Base-by-base conservation (phyloP, 2,329 filamentous ascomycete genomes). In the Diplodia sapinea region DNA sequence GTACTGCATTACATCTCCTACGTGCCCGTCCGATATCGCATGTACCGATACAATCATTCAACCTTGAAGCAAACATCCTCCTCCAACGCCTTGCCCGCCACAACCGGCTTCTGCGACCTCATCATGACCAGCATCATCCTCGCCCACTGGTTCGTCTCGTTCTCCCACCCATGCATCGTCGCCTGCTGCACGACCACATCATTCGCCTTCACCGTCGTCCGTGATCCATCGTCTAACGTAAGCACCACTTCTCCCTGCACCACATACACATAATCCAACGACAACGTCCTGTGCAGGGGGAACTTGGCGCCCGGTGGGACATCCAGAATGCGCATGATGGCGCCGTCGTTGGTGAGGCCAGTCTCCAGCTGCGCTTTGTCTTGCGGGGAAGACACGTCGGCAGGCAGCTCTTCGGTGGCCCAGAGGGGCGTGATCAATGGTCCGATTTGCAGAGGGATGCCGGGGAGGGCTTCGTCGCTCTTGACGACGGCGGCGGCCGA, bases 81-180 rank as follows among this genome's bases (percentile, higher is more conserved):
- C 29, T 62, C 57, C 8, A 62, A 17, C 3, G 12, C n/a, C 57
- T 62, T 62, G 15, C 47, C 57, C 15, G 26, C 57, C n/a, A 49
- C 8, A 11, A 49, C n/a, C 6, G 57, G 57, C 23, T 26, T 7
- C 40, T 62, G 40, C 7, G 57, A 62, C 17, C n/a, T 62, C 40
- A 50, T 62, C 23, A 62, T 43, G n/a, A 50, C 47, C 17, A 62
- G 33, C 38, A 62, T 2, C 2, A 43, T 43, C 17, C 57, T 26
- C 26, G 57, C 57, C 57, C 57, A 62, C 17, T 33, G 17, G 3
- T 62, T 17, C 1, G 57, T 62, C 40, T 62, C 57, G 57, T 62
- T 62, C 11, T 62, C 57, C 57, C 57, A 62, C 20, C 57, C 29
- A 36, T 62, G 57, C 57, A 62, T 62, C 1, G 57, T 62, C 4